phyloP scores from a whole-genome alignment of 257 asterid species.

The Primulina huaijiensis region DNA sequence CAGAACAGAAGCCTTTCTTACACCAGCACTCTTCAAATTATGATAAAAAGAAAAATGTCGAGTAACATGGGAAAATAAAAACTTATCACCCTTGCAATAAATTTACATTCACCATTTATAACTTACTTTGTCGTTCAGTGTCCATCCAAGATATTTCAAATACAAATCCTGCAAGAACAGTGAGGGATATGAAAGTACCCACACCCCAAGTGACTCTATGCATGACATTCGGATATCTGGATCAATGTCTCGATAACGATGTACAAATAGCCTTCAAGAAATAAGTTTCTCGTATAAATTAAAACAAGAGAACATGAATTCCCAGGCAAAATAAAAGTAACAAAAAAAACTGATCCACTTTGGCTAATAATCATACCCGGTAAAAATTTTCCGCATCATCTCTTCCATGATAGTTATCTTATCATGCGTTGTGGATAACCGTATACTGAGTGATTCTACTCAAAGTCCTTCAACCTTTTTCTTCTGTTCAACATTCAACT shows the following conservation, averaged over 20 bases:
- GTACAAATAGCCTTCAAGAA: conserved; percentile 83
- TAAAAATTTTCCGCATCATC: conserved; percentile 90
- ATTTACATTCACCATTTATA: conserved; percentile 8
- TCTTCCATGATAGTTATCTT: conserved; percentile 84
- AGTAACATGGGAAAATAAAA: conserved; percentile 27
- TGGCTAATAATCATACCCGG: conserved; percentile 52
- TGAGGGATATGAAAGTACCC: conserved; percentile 91
- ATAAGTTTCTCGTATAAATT: conserved; percentile 15
- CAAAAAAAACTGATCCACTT: conserved; percentile 5
- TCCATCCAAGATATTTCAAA: conserved; percentile 98
- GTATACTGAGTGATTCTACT: conserved; percentile 82
- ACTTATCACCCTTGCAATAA: neutral
- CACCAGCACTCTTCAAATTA: conserved; percentile 80
- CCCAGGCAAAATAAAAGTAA: conserved; percentile 5
- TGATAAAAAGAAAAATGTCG: conserved; percentile 23
- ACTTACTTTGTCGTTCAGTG: conserved; percentile 94
- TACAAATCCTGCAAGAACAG: conserved; percentile 95
- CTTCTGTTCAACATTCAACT: conserved; percentile 92
- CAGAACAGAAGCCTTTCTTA: conserved; percentile 85
- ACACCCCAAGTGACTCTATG: conserved; percentile 91
- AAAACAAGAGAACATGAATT: conserved; percentile 15
- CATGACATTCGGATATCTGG: conserved; percentile 89
- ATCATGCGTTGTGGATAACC: conserved; percentile 76
- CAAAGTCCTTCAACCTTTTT: conserved; percentile 73
- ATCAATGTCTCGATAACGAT: conserved; percentile 93